Percentiles rank a stretch among this genome's conserved stretches.
These are phyloP conservation scores for Kregervanrija fluxuum DNA, from an alignment of 805 yeast species.

Conservation along the genomic window DNA sequence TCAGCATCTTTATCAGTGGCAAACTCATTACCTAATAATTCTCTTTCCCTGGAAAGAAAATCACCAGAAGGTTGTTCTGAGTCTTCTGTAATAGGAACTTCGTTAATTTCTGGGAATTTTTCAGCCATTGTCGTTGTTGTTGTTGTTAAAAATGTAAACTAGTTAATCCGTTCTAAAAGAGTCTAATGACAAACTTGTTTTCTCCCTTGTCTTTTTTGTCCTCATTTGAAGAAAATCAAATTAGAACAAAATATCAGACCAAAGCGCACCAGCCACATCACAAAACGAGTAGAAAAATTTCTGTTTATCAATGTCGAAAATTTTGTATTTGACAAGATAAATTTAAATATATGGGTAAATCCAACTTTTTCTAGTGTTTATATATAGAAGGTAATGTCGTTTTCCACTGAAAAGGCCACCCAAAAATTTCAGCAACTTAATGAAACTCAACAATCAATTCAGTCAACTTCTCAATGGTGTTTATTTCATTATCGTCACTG, in stretches of 20 bases:
- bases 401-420: slow-evolving; percentile 41
- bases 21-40: slow-evolving; percentile 64
- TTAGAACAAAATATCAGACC: no score
- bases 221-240: no score
- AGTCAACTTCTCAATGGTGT: slow-evolving; percentile 65
- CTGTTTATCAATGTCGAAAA: no score
- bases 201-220: not conserved
- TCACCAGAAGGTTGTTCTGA: slow-evolving; percentile 30
- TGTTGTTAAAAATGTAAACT: not conserved
- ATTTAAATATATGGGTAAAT: no score
- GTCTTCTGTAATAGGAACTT: slow-evolving; percentile 29
- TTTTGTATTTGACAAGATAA: no score
- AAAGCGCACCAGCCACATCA: no score
- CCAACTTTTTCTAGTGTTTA: no score
- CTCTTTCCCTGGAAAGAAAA: slow-evolving; percentile 63
- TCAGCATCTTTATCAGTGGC: slow-evolving; percentile 55
- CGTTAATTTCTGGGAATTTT: slow-evolving; percentile 66
- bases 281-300: no score
- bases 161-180: not conserved
- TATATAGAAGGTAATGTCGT: slow-evolving; percentile 34
- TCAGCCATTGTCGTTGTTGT: slow-evolving; percentile 48
- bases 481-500: slow-evolving; percentile 61
- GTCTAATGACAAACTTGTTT: not conserved
- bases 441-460: slow-evolving; percentile 68
- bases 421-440: slow-evolving; percentile 40